A percentile compares a stretch with the other conserved stretches of the same genome.
Evolutionary conservation across 805 yeast genomes (phyloP).

Genomic region (Candida qinlingensis): DNA sequence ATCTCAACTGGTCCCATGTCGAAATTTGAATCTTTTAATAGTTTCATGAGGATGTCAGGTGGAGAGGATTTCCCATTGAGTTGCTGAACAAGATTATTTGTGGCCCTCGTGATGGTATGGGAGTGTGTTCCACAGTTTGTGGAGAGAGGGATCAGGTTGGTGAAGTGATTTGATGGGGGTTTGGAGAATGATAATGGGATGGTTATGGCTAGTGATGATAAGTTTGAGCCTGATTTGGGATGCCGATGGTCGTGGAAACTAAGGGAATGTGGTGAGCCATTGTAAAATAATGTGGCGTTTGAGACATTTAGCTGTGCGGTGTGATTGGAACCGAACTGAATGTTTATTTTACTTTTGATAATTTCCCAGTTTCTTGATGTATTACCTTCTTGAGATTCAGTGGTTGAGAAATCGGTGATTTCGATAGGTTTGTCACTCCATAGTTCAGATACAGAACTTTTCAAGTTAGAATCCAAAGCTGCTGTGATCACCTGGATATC

Average conservation of each 20-base stretch:
- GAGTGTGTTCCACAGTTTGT: background rate
- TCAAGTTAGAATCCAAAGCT: background rate
- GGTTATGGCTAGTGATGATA: background rate
- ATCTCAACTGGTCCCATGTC: background rate
- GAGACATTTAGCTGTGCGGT: background rate
- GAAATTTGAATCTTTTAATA: background rate
- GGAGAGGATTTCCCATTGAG: slow-evolving; percentile 7
- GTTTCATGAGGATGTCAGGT: slow-evolving; percentile 2
- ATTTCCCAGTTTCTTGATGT: background rate
- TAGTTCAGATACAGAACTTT: background rate
- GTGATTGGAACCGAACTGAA: background rate
- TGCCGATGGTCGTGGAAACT: background rate
- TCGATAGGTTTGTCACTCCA: background rate
- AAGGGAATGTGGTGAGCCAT: background rate
- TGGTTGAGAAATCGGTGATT: background rate
- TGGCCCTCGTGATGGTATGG: slow-evolving; percentile 2
- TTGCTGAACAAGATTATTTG: slow-evolving; percentile 2
- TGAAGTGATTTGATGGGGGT: background rate
- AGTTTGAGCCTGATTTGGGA: background rate
- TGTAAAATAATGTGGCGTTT: background rate
- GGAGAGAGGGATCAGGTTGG: slow-evolving; percentile 1
- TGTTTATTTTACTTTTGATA: background rate
- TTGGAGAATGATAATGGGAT: slow-evolving; percentile 1
- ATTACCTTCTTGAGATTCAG: background rate
- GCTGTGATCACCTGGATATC: background rate